A percentile compares a stretch with the other conserved stretches of the same genome.
These are phyloP conservation scores for Mycena citricolor DNA, from an alignment of 1,284 basidiomycete genomes.

Conservation along the genomic window DNA sequence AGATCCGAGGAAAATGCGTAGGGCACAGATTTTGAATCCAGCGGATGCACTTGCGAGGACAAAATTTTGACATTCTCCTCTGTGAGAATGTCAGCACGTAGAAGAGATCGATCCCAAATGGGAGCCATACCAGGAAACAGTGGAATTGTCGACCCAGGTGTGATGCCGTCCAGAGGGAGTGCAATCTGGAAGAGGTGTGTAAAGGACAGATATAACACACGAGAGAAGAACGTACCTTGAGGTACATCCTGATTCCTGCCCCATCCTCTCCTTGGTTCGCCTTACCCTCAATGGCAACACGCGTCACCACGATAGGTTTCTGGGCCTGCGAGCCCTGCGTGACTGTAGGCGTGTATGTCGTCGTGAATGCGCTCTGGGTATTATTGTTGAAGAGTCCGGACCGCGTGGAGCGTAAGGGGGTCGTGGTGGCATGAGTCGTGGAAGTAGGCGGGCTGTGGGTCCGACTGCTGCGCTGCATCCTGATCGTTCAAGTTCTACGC, in stretches of 20 bases:
- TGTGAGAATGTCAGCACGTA: slow-evolving; percentile 28
- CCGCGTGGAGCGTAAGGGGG: slow-evolving; percentile 10
- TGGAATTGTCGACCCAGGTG: slow-evolving; percentile 64
- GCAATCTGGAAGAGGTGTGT: slow-evolving; percentile 48
- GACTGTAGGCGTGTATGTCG: slow-evolving; percentile 19
- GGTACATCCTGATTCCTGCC: slow-evolving; percentile 67
- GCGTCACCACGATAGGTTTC: slow-evolving; percentile 67
- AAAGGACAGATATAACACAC: too few relatives aligned
- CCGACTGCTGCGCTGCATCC: slow-evolving; percentile 17
- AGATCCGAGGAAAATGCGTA: slow-evolving; percentile 68
- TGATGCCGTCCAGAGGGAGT: slow-evolving; percentile 60
- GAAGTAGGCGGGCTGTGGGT: slow-evolving; percentile 15
- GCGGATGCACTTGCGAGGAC: slow-evolving; percentile 69
- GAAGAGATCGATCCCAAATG: neutral
- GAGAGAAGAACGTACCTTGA: slow-evolving; percentile 75
- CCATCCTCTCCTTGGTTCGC: slow-evolving; percentile 63
- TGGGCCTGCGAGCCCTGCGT: slow-evolving; percentile 24
- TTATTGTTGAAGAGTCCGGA: too few relatives aligned
- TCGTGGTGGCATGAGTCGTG: slow-evolving; percentile 2
- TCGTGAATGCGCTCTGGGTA: too few relatives aligned
- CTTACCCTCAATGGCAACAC: slow-evolving; percentile 72
- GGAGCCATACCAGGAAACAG: slow-evolving; percentile 63
- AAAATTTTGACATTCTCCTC: slow-evolving; percentile 78
- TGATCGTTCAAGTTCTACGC: too few relatives aligned
- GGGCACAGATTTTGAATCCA: slow-evolving; percentile 66